phyloP scores from a whole-genome alignment of 345 rosid species.

The Linum tenue region DNA sequence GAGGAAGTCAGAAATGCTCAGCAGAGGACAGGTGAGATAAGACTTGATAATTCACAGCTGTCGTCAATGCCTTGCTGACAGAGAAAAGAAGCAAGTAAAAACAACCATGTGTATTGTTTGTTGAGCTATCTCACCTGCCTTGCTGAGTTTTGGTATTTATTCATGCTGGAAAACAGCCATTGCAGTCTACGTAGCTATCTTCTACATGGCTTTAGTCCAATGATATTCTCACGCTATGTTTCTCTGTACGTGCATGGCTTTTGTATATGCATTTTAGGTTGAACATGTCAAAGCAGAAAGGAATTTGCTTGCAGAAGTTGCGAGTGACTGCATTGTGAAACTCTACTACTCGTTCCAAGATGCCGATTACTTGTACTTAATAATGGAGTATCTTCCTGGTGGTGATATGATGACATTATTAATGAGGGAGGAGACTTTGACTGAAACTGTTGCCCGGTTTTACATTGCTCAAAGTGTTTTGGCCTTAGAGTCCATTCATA shows the following conservation, averaged over 20 bases:
- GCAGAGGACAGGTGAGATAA: slow-evolving; percentile 82
- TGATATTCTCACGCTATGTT: neutral
- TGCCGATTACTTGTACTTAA: slow-evolving; percentile 62
- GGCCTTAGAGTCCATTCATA: slow-evolving; percentile 91
- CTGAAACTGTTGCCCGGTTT: slow-evolving; percentile 84
- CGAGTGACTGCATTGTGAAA: slow-evolving; percentile 81
- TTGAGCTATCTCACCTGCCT: too few species aligned
- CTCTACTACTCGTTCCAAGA: slow-evolving; percentile 91
- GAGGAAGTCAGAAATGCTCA: slow-evolving; percentile 96
- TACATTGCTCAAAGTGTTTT: slow-evolving; percentile 81
- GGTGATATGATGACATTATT: slow-evolving; percentile 93
- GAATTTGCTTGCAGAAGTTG: slow-evolving; percentile 94
- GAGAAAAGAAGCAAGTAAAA: too few species aligned
- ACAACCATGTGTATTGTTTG: too few species aligned
- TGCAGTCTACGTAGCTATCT: too few species aligned
- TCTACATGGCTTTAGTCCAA: neutral
- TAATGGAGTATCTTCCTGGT: slow-evolving; percentile 94
- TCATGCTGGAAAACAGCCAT: too few species aligned
- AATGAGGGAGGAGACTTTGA: slow-evolving; percentile 89
- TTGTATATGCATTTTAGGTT: slow-evolving; percentile 35
- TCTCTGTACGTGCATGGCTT: neutral
- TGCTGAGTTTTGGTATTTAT: too few species aligned
- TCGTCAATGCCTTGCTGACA: too few species aligned
- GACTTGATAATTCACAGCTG: neutral
- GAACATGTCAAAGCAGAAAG: slow-evolving; percentile 93